A percentile compares a stretch with the other conserved stretches of the same genome.
These are phyloP conservation scores for Solanum ossicruentum DNA, from an alignment of 257 asterid species.

Conservation along the genomic window DNA sequence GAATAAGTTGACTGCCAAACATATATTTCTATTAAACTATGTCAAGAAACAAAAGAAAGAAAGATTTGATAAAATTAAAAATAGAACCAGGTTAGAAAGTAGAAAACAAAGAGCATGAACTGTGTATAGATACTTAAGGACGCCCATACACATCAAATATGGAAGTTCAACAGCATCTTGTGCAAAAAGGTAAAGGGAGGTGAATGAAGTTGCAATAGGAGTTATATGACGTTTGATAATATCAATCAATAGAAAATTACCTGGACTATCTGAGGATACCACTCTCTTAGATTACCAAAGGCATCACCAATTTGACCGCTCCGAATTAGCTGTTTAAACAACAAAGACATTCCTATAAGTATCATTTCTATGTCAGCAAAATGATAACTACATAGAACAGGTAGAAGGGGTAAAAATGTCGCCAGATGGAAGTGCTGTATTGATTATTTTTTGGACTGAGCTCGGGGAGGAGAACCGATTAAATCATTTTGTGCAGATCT, in stretches of 20 bases:
- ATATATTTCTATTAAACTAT: neutral
- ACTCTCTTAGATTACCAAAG: conserved; percentile 36
- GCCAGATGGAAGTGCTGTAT: neutral
- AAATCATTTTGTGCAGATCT: neutral
- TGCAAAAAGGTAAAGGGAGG: neutral
- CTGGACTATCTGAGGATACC: conserved; percentile 82
- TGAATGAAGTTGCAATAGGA: neutral
- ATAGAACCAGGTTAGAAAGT: neutral
- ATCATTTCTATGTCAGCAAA: neutral
- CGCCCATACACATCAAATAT: neutral
- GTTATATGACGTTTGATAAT: neutral
- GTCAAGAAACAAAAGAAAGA: neutral
- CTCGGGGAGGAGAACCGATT: neutral
- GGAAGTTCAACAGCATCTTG: neutral
- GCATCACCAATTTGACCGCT: conserved; percentile 69
- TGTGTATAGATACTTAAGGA: neutral
- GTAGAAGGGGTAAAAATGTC: neutral
- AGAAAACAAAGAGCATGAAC: neutral
- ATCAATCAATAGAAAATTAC: conserved; percentile 16
- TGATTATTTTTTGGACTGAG: neutral
- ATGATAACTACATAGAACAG: neutral
- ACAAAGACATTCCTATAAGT: neutral
- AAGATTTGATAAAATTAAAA: neutral
- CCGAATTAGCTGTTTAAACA: conserved; percentile 55
- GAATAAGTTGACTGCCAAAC: neutral